Evolutionary conservation across 208 protist genomes (phyloP), one percentile per base, ranked within the genome.

Genomic region (Leishmania martiniquensis): DNA sequence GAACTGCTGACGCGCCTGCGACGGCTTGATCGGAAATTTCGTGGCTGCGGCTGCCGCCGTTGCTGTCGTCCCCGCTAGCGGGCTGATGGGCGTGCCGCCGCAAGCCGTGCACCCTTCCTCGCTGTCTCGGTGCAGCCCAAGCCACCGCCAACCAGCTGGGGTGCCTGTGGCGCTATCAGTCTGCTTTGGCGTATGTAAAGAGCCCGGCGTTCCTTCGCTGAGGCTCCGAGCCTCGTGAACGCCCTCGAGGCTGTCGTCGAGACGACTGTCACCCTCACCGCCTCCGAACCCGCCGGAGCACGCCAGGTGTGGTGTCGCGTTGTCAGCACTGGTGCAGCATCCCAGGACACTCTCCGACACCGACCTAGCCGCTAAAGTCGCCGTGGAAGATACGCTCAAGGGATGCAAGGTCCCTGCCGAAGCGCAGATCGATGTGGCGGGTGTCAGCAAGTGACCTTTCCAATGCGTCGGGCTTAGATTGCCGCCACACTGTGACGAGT

Each of bases 1-100:
- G 32, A 47, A 79, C 54, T 73, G 75, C 54, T 73, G 75, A 57
- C 65, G 67, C 66, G 45, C 37, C 65, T 79, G 69, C n/a, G 67
- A 74, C 13, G 42, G 4, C 34, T 32, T 72, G 25, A 66, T 44
- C 63, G 60, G 44, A 52, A 49, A 57, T 9, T 42, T 42, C 9
- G 49, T 4, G 63, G 32, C 75, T 10, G 51, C 65, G 51, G 10
- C 75, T 17, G 51, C 65, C 7, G 72, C 42, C 17, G 45, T 13
- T 3, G 37, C 7, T 29, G 62, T n/a, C 10, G 37, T 45, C 32
- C 9, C 62, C 37, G 20, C 37, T 39, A 68, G n/a, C 37, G 37
- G 15, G n/a, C 4, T 29, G 62, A 68, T 68, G n/a, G 62, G 37
- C 9, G 62, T 20, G 39, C 32, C 37, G 0, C 62, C 37, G 17